Percentiles rank a stretch among this genome's conserved stretches.
Conservation (phyloP, 2,329 filamentous ascomycete genomes). For the Chalaropsis thielavioides region DNA sequence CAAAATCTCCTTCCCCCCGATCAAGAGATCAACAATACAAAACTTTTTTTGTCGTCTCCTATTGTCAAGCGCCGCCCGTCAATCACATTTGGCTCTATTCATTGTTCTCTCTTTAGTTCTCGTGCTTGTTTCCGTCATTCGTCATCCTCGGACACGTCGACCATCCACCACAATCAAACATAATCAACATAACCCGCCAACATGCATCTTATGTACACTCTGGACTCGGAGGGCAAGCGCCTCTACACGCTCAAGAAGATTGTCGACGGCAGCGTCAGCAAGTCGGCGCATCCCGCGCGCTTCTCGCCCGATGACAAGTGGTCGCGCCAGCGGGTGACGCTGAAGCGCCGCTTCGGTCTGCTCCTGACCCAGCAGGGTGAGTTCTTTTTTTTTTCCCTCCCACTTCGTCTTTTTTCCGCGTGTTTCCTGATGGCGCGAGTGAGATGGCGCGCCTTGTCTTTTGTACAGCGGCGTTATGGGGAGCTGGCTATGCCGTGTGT, state of each 20-base stretch:
- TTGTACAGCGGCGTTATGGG: background rate
- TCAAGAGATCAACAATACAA: background rate
- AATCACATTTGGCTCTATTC: background rate
- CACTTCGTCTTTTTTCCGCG: too few relatives aligned
- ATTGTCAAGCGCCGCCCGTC: background rate
- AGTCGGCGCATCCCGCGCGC: constrained; percentile 86
- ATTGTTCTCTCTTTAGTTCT: background rate
- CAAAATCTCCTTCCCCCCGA: constrained; percentile 8
- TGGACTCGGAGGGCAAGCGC: constrained; percentile 70
- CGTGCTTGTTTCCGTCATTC: background rate
- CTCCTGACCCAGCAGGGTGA: constrained; percentile 64
- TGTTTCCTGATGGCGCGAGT: too few relatives aligned
- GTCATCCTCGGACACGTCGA: background rate
- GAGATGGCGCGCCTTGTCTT: too few relatives aligned
- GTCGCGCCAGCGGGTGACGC: constrained; percentile 84
- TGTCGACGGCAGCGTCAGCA: constrained; percentile 68
- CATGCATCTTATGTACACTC: constrained; percentile 66
- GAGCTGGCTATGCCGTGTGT: background rate
- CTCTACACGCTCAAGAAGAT: constrained; percentile 94
- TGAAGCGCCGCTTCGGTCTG: constrained; percentile 86
- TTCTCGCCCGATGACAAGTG: constrained; percentile 99
- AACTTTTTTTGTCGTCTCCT: background rate
- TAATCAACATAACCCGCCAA: constrained; percentile 17
- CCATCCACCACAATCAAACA: background rate
- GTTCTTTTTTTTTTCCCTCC: constrained; percentile 20